Evolutionary conservation across 2,329 filamentous ascomycete species (phyloP), one percentile per base, ranked within the genome.

Genomic region (Plenodomus tracheiphilus): DNA sequence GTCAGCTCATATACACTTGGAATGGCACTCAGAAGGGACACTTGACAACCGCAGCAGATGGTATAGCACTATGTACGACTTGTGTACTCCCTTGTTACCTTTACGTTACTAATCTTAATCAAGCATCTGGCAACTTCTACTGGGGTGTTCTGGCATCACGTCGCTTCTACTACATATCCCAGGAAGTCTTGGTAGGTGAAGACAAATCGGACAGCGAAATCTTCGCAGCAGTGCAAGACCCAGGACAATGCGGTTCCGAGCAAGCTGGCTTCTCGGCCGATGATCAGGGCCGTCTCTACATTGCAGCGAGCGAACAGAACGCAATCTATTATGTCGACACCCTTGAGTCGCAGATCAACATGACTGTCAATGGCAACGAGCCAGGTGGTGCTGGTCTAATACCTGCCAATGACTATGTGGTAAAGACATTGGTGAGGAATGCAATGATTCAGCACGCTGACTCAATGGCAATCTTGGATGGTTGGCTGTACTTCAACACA

Each of bases 281-380:
- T 46, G 72, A 75, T 48, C 64, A 62, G 11, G 74, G 74, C 1
- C 60, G 73, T 1, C 65, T 77, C 8, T 76, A 76, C 49, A 72
- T 77, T 43, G 54, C 68, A 22, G 73, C 74, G 6, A 70, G 65
- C 44, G 75, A 77, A 57, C 74, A 76, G 37, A 77, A 77, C 47
- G 71, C 74, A 4, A 74, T 77, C 34, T 75, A 73, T 58, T 75
- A 76, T 43, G 71, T 76, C 41, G 69, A 75, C 47, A 75, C 71
- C 3, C 52, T 65, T 16, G 66, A 72, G 50, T 58, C 63, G 2
- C 57, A 71, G 43, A 59, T 70, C 15, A 68, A 68, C 11, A 57
- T 64, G 46, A 67, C 66, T 10, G 64, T 75, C 13, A 73, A 76
- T 42, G 69, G 66, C 0, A 53, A 65, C 5, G 49, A 59, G 2